Evolutionary conservation across 2,329 filamentous ascomycete genomes (phyloP), one percentile per base, ranked within the genome.

Genomic region (Epichloe hybrida): DNA sequence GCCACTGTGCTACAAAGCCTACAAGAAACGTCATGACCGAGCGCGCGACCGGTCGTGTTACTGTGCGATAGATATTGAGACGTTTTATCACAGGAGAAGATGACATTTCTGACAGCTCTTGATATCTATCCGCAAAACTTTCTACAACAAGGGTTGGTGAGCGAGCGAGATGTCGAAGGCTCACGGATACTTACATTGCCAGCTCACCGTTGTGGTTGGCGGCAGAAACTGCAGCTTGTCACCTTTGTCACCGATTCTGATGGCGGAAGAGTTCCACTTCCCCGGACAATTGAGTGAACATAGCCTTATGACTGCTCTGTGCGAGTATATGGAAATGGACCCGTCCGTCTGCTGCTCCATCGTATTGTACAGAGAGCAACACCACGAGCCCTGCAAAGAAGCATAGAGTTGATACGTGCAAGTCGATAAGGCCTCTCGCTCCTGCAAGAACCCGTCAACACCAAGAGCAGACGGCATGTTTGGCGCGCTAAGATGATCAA

Each of bases 121-220:
- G 34, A 20, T 21, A 15, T 34, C 17, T 12, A 31, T 23, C 5
- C 17, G 40, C 21, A 45, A 34, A 34, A 13, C n/a, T 45, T 31
- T 1, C 42, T 35, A n/a, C 37, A 39, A 23, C 17, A 17, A 41
- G 23, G 23, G 43, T 12, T 50, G 9, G 35, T 21, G 15, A 39
- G 21, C n/a, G 13, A n/a, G 40, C 37, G 35, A 15, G 17, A 6
- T 31, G 12, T 11, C 15, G 49, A n/a, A 8, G 34, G 34, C 15
- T 20, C 40, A n/a, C 49, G 43, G 49, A 27, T 46, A 47, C 43
- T 46, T 42, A 46, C 49, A 50, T 50, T 42, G 43, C 49, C 43
- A 47, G 36, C 49, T 46, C 49, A 50, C 34, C 43, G 8, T 50
- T 42, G 43, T 50, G 20, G 37, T 23, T 50, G 43, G 42, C 23